Percentiles rank a stretch among this genome's conserved stretches.
phyloP scores from a whole-genome alignment of 2,329 filamentous ascomycete genomes.

The Leptosphaerulina australis region DNA sequence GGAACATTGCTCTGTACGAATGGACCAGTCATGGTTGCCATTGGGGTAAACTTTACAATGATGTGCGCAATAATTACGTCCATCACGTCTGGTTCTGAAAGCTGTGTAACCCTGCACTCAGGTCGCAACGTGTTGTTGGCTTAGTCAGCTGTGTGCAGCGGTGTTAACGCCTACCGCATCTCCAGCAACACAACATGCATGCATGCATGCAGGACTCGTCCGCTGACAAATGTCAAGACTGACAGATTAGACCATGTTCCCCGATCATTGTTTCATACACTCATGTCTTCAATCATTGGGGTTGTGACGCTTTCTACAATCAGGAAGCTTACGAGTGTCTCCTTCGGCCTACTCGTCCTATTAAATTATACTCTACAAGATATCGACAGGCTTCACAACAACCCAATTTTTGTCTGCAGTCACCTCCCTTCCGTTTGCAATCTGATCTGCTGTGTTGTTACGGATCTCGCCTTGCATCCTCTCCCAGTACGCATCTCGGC shows the following conservation, averaged over 20 bases:
- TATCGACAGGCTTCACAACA: conserved; percentile 36
- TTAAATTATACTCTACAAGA: conserved; percentile 20
- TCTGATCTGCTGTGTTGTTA: conserved; percentile 32
- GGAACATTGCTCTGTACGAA: not conserved
- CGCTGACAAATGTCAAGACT: no score
- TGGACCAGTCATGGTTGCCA: not conserved
- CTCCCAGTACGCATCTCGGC: conserved; percentile 28
- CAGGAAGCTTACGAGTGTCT: no score
- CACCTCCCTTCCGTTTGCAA: conserved; percentile 35
- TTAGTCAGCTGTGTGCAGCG: not conserved
- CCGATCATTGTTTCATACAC: no score
- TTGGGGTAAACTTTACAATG: not conserved
- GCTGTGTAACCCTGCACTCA: not conserved
- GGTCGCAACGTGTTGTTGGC: not conserved
- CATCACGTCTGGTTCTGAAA: not conserved
- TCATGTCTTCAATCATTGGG: not conserved
- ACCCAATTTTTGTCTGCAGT: conserved; percentile 43
- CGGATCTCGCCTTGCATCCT: conserved; percentile 30
- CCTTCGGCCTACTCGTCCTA: no score
- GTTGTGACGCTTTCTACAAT: not conserved
- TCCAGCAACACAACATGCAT: no score
- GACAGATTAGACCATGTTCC: no score
- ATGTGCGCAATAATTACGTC: not conserved
- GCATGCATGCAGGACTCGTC: no score
- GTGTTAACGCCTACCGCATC: no score